phyloP scores from a whole-genome alignment of 805 yeast genomes.

The Starmerella asiatica region DNA sequence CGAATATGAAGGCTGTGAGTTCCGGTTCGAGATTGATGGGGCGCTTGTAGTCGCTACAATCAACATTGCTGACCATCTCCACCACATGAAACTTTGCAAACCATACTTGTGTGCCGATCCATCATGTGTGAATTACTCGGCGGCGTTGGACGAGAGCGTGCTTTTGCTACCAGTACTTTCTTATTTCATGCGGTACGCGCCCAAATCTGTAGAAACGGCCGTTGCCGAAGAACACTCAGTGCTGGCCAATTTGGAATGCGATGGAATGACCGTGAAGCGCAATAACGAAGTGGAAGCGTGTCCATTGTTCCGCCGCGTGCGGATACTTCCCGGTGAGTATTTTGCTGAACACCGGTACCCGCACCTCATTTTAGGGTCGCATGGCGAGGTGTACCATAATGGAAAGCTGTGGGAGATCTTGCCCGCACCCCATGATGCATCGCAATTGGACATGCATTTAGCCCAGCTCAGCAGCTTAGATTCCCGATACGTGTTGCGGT shows the following conservation, averaged over 20 bases:
- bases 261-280: neutral
- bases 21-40: constrained; percentile 14
- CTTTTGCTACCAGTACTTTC: constrained; percentile 10
- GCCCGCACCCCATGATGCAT: constrained; percentile 16
- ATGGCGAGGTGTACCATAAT: constrained; percentile 6
- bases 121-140: constrained; percentile 12
- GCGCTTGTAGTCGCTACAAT: constrained; percentile 11
- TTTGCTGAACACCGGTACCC: constrained; percentile 3
- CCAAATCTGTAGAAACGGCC: neutral
- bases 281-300: neutral
- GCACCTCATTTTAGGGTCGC: neutral
- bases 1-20: constrained; percentile 10
- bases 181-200: constrained; percentile 11
- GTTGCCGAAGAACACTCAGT: neutral
- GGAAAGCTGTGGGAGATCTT: constrained; percentile 11
- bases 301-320: neutral
- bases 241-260: neutral
- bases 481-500: constrained; percentile 12
- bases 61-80: constrained; percentile 11
- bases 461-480: constrained; percentile 16
- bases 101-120: constrained; percentile 11
- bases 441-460: constrained; percentile 17
- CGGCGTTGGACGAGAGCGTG: constrained; percentile 15
- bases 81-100: constrained; percentile 8
- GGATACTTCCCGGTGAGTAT: constrained; percentile 7